Evolutionary conservation across 139 green algal genomes (phyloP).

Genomic region (Micromonas pusilla): DNA sequence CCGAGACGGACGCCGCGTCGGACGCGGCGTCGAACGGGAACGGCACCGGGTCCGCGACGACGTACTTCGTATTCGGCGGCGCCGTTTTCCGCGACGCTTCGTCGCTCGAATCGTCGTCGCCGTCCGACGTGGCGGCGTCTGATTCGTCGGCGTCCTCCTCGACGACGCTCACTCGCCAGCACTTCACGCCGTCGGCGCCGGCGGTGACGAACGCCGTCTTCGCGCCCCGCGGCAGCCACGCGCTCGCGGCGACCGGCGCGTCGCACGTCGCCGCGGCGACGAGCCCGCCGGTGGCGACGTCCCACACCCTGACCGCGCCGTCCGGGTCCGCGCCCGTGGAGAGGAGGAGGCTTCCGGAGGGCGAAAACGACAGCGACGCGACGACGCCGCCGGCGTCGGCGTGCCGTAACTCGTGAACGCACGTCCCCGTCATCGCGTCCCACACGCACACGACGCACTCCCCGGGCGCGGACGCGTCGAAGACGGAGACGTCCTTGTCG

Average conservation of each 20-base stretch:
- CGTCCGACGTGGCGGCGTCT: too few relatives aligned
- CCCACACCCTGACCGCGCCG: conserved; percentile 45
- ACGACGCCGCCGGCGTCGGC: conserved; percentile 28
- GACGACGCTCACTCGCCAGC: conserved; percentile 36
- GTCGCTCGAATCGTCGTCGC: too few relatives aligned
- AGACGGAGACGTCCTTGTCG: background rate
- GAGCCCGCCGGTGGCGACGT: conserved; percentile 30
- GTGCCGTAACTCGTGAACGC: background rate
- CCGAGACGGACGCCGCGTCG: background rate
- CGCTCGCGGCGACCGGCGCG: conserved; percentile 8
- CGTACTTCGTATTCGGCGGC: too few relatives aligned
- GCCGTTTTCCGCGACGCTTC: background rate
- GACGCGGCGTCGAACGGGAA: background rate
- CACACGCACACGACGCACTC: conserved; percentile 2
- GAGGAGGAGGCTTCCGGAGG: conserved; percentile 39
- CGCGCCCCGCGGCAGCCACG: conserved; percentile 33
- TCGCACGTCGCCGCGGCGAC: conserved; percentile 38
- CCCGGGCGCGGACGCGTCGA: background rate
- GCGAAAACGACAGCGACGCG: conserved; percentile 41
- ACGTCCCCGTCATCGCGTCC: background rate
- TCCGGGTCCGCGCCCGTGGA: conserved; percentile 37
- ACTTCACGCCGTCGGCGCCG: conserved; percentile 38
- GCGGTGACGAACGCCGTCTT: conserved; percentile 45
- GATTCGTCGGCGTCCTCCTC: background rate
- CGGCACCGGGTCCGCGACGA: too few relatives aligned